Evolutionary conservation across 176 grass and related monocot species (phyloP).

Genomic region (Musa schizocarpa): DNA sequence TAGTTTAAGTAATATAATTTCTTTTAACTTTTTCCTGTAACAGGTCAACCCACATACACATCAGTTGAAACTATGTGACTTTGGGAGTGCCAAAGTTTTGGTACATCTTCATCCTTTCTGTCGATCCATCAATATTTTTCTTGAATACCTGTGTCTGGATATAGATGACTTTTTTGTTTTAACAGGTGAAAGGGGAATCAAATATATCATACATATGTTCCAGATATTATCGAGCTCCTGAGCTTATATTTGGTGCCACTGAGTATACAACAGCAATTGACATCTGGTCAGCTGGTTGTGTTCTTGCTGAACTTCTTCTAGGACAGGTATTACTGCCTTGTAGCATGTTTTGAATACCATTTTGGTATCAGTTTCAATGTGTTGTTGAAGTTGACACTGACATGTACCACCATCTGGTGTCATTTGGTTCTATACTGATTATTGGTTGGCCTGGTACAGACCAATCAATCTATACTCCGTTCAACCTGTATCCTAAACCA

Average conservation of each 20-base stretch:
- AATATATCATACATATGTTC: constrained; percentile 80
- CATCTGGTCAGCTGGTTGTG: constrained; percentile 74
- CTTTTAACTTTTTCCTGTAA: constrained; percentile 5
- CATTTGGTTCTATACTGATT: too few relatives aligned
- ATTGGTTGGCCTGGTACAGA: too few relatives aligned
- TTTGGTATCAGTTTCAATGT: too few relatives aligned
- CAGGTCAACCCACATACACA: constrained; percentile 80
- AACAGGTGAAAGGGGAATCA: constrained; percentile 57
- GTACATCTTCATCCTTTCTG: constrained; percentile 31
- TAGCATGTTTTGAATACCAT: too few relatives aligned
- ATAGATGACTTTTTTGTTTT: constrained; percentile 12
- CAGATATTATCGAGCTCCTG: constrained; percentile 65
- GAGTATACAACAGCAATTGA: constrained; percentile 71
- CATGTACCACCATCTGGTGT: too few relatives aligned
- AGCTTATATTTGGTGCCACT: constrained; percentile 76
- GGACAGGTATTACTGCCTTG: constrained; percentile 36
- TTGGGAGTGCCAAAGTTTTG: constrained; percentile 82
- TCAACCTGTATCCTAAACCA: too few relatives aligned
- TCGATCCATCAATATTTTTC: background rate
- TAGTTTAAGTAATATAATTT: background rate
- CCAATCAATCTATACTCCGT: too few relatives aligned
- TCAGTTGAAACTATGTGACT: constrained; percentile 61
- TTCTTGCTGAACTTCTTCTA: constrained; percentile 61
- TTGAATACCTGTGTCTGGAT: background rate
- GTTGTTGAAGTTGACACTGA: too few relatives aligned